Evolutionary conservation across 2,329 filamentous ascomycete species (phyloP), one percentile per base, ranked within the genome.

Genomic region (Xylariaceae sp.): DNA sequence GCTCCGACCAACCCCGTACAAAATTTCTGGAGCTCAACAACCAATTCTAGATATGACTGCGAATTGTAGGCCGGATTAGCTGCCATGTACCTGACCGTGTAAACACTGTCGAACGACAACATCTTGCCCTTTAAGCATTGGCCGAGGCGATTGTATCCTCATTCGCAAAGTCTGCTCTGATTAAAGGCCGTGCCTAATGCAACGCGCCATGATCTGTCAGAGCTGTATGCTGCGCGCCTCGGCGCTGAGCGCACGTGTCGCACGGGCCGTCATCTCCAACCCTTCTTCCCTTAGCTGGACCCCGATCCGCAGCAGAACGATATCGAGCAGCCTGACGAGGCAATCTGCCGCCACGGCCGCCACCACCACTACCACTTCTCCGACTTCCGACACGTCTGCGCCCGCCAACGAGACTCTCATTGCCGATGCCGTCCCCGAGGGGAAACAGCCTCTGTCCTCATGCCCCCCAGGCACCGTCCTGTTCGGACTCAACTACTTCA

Each of bases 401-500:
- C 21, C 21, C 7, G 11, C 21, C 21, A 46, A 31, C 28, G 43
- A n/a, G 34, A 28, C n/a, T n/a, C n/a, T n/a, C n/a, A n/a, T n/a
- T n/a, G 47, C 41, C 16, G 47, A 41, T 4, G 18, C 43, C 4
- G 18, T 52, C 11, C 27, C 39, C 12, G 52, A 49, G 13, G 41
- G 11, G 21, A 24, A 24, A 24, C 6, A 50, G 14, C 16, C 44
- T 13, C 50, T 63, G 16, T 78, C 74, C 6, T 72, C 71, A 18
- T 81, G 83, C 52, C 67, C 72, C 3, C 77, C 80, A 4, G 87
- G 87, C 23, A 87, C 83, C 11, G 65, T 79, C 11, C 68, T 94
- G 29, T 78, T 70, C 39, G 86, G 86, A 1, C 67, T 94, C 40
- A 90, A 88, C 62, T 90, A 84, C 63, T 64, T 81, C 55, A 92